A percentile compares a stretch with the other conserved stretches of the same genome.
Conservation (phyloP, 352 stramenopile genomes). For the Globisporangium iwayamae region DNA sequence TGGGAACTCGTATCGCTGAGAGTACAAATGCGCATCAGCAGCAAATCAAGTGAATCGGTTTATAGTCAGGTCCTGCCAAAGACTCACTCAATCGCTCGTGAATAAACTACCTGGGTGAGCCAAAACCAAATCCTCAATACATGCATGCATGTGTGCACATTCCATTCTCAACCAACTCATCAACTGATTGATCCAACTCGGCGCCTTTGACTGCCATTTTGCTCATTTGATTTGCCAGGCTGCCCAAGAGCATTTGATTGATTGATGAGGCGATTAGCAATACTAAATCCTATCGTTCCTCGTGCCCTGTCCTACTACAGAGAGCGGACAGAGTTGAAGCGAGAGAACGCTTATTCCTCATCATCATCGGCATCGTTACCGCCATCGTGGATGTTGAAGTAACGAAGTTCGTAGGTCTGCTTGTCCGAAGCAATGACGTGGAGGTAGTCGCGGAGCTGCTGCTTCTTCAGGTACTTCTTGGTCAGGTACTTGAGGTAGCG, state of each 20-base stretch:
- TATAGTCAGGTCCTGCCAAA: slow-evolving; percentile 10
- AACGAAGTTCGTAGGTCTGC: slow-evolving; percentile 98
- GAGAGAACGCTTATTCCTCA: slow-evolving; percentile 71
- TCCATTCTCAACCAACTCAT: background rate
- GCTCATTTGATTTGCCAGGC: slow-evolving; percentile 4
- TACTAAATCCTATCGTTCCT: slow-evolving; percentile 1
- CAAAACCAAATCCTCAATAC: background rate
- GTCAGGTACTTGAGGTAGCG: slow-evolving; percentile 99
- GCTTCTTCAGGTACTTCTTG: slow-evolving; percentile 99
- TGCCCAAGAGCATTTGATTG: slow-evolving; percentile 9
- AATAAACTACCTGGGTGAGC: slow-evolving; percentile 3
- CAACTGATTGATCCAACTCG: background rate
- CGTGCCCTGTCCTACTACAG: background rate
- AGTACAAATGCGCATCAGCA: slow-evolving; percentile 5
- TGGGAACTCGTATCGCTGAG: slow-evolving; percentile 16
- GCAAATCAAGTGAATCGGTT: background rate
- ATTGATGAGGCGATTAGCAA: slow-evolving; percentile 12
- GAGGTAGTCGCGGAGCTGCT: slow-evolving; percentile 99
- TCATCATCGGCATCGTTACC: slow-evolving; percentile 89
- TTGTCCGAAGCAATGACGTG: slow-evolving; percentile 98
- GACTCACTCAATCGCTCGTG: slow-evolving; percentile 3
- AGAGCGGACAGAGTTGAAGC: background rate
- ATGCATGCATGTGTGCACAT: background rate
- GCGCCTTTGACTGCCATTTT: background rate
- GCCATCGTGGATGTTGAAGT: slow-evolving; percentile 97